A percentile compares a stretch with the other conserved stretches of the same genome.
Conservation (phyloP, 1,284 basidiomycete species). For the Leccinum fallax region DNA sequence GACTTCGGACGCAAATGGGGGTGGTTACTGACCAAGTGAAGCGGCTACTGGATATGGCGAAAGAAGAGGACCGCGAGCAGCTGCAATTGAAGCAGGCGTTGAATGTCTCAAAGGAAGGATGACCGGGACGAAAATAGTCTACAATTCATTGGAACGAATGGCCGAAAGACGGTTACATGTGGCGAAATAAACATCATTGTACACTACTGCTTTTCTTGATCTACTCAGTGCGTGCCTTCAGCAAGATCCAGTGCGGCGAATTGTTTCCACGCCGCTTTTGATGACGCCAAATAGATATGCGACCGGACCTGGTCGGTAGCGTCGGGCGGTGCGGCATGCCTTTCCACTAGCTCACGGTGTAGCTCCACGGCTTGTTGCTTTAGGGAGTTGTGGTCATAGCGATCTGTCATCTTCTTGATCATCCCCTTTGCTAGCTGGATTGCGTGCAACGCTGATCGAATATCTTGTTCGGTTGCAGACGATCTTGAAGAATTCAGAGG, state of each 20-base stretch:
- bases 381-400: no score
- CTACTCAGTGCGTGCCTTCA: no score
- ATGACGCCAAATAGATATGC: background rate
- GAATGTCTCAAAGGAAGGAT: no score
- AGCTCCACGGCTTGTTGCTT: background rate
- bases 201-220: no score
- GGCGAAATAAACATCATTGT: no score
- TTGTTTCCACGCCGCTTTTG: background rate
- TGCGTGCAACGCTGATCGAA: background rate
- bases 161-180: no score
- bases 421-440: background rate
- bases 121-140: no score
- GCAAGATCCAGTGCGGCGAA: background rate
- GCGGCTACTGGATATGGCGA: background rate
- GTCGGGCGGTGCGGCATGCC: background rate
- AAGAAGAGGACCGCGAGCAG: background rate
- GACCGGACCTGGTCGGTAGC: no score
- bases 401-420: background rate
- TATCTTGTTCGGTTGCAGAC: background rate
- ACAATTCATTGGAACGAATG: no score
- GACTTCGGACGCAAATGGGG: no score
- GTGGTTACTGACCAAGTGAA: no score
- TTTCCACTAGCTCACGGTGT: background rate
- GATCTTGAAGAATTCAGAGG: background rate
- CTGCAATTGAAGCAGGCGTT: no score